Evolutionary conservation across 1,284 basidiomycete genomes (phyloP), one percentile per base, ranked within the genome.

Genomic region (Moniliophthora roreri): DNA sequence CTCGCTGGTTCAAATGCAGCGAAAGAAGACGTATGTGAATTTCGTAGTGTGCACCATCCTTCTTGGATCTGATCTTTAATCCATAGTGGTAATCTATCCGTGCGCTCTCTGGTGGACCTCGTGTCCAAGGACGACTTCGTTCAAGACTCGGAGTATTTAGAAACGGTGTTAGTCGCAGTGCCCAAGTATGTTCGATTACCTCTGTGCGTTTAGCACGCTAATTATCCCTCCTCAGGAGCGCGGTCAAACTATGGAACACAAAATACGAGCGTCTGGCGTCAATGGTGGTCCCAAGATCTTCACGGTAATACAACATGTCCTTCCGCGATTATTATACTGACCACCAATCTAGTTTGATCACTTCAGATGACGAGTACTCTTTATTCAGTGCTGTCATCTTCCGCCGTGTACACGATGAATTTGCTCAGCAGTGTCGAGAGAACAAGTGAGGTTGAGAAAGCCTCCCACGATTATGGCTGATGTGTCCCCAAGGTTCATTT

Each of bases 271-370:
- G 90, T 44, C 71, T 99, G 50, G 80, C 91, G 0, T 61, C 79
- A 24, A 95, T 98, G 91, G 89, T 99, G 1, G 97, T 99, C 0
- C 97, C 97, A n/a, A 83, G 97, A 54, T 96, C 94, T 39, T 89
- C 95, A 45, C 80, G 74, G 93, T 94, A 70, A 63, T 84, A 35
- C 59, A 53, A 55, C 53, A 56, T 24, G 38, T 45, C 36, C 47
- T 47, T 46, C 49, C 49, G 54, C 53, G 37, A 47, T 35, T 52
- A 34, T 47, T 23, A 52, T 54, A 15, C 34, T 41, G 45, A 46
- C 54, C 54, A 48, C 51, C 28, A 13, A 45, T 52, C 23, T 58
- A 89, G 86, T 49, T 59, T 73, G 58, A 80, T 99, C 45, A 77
- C 87, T 1, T 78, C 87, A 32, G 97, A 99, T 66, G 88, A 93